Conservation (phyloP, 1,284 basidiomycete genomes). For the Trichosporon coremiiforme region DNA sequence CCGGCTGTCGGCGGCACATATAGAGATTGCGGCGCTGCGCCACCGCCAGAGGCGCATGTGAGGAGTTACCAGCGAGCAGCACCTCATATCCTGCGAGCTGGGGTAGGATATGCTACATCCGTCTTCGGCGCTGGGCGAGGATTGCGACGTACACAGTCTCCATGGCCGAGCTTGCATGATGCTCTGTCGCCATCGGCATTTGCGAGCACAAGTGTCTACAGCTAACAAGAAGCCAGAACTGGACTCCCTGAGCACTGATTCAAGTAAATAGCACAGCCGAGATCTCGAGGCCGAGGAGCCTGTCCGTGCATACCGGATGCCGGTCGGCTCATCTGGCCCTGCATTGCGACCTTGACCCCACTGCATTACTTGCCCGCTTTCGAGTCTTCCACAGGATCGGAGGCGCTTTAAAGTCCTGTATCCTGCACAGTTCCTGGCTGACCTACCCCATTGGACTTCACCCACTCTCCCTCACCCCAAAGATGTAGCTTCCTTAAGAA, state of each 20-base stretch:
- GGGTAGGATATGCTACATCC: slow-evolving; percentile 3
- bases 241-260: background rate
- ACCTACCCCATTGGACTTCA: background rate
- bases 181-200: background rate
- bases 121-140: background rate
- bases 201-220: background rate
- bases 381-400: background rate
- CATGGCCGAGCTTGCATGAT: background rate
- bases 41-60: too few relatives aligned
- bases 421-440: background rate
- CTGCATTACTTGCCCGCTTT: too few relatives aligned
- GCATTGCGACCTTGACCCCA: too few relatives aligned
- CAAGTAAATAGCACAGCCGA: background rate
- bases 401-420: too few relatives aligned
- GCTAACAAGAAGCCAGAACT: background rate
- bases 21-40: background rate
- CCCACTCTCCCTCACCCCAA: slow-evolving; percentile 17
- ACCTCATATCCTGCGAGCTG: background rate
- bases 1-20: background rate
- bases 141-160: background rate
- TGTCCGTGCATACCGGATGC: background rate
- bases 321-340: background rate
- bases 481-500: background rate
- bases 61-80: background rate
- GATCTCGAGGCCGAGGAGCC: background rate